These are phyloP conservation scores for Penicillium tannophilum DNA, from an alignment of 495 filamentous ascomycete genomes.

Conservation along the genomic window DNA sequence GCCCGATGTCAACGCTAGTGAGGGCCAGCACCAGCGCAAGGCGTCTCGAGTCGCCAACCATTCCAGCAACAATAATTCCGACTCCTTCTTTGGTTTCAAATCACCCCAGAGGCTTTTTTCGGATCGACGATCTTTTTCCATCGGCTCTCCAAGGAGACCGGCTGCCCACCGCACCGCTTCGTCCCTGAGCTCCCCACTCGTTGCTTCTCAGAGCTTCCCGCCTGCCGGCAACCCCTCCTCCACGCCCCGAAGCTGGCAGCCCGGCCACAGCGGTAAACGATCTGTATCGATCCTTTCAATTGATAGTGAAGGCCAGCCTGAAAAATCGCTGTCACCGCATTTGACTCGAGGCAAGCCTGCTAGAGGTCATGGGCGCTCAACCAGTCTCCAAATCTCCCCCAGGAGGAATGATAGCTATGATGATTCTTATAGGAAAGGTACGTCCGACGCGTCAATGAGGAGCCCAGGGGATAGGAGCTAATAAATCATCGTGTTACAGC, in stretches of 20 bases:
- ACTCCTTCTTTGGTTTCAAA: slow-evolving; percentile 47
- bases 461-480: slow-evolving; percentile 7
- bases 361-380: slow-evolving; percentile 75
- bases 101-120: slow-evolving; percentile 44
- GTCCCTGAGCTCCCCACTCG: slow-evolving; percentile 48
- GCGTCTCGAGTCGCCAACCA: slow-evolving; percentile 42
- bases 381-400: slow-evolving; percentile 79
- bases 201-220: slow-evolving; percentile 50
- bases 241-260: slow-evolving; percentile 39
- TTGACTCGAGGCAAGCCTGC: slow-evolving; percentile 43
- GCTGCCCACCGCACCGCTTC: slow-evolving; percentile 42
- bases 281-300: slow-evolving; percentile 97
- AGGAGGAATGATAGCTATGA: slow-evolving; percentile 52
- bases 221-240: slow-evolving; percentile 40
- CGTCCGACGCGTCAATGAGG: not conserved
- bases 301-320: slow-evolving; percentile 59
- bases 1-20: slow-evolving; percentile 36
- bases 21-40: slow-evolving; percentile 48
- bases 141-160: slow-evolving; percentile 36
- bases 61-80: slow-evolving; percentile 40
- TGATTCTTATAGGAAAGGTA: slow-evolving; percentile 48
- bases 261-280: slow-evolving; percentile 61
- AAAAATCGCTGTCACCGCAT: slow-evolving; percentile 42
- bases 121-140: slow-evolving; percentile 41
- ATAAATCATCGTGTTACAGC: slow-evolving; percentile 15